Base-by-base conservation (phyloP, 169 alveolate species). In the Besnoitia besnoiti region DNA sequence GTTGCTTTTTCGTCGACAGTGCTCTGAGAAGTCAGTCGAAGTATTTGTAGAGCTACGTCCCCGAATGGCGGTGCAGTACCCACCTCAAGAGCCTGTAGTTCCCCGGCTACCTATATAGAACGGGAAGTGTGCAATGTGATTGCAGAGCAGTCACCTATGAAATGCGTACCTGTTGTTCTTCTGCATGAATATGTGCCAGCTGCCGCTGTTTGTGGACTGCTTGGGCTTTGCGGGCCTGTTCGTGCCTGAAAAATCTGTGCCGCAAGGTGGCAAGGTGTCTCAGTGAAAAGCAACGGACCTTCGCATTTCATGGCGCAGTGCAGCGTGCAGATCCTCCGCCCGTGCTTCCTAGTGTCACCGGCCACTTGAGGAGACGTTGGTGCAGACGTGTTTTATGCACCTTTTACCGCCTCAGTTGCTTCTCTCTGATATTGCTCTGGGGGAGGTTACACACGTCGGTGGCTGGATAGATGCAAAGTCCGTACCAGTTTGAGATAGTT, bases 261-360 rank as follows among this genome's bases (percentile, higher is more conserved):
- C 12, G 82, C 39, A 10, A n/a, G 82, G 39, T 73, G 46, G 24
- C 46, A 73, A 8, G 3, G 14, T 37, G 8, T 35, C 42, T 10
- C 47, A 73, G 44, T 73, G 39, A 19, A 1, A 37, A 10, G 14
- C 46, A 42, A 21, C 47, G 4, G 24, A 3, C 27, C 82, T 14
- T n/a, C 82, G 14, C 47, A 73, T n/a, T 37, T 73, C 82, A 1
- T 73, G 44, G n/a, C 44, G 82, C 82, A 73, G 39, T 10, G 39
- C 46, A n/a, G 82, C 82, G 44, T 73, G 82, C 12, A 73, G 82
- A 27, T 73, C 82, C 46, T 73, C 82, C 16, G 82, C 82, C 8
- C 82, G 39, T 3, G 82, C 82, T 35, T 73, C 46, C 82, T 73
- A n/a, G 82, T 5, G 8, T n/a, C 82, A n/a, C n/a, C 47, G n/a